Evolutionary conservation across 176 grass and related monocot species (phyloP).

Genomic region (Urochloa ruziziensis): DNA sequence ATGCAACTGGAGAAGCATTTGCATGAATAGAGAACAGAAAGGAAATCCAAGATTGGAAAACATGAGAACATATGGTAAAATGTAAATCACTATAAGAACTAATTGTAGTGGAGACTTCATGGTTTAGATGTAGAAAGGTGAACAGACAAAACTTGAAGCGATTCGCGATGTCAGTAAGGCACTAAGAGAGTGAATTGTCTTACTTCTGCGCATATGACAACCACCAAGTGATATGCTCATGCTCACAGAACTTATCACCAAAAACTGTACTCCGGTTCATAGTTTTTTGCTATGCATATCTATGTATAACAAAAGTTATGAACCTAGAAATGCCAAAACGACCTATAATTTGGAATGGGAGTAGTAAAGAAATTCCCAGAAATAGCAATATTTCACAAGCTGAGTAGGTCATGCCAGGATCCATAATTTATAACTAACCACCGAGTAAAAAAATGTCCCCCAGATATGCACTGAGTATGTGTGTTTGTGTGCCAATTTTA

Average conservation of each 20-base stretch:
- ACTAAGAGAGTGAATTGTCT: background rate
- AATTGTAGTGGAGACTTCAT: constrained; percentile 5
- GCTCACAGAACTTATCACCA: background rate
- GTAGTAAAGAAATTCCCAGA: background rate
- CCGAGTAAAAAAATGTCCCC: background rate
- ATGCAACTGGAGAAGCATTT: constrained; percentile 3
- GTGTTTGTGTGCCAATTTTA: background rate
- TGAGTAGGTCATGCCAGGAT: background rate
- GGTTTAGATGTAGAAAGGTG: background rate
- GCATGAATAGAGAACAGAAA: constrained; percentile 1
- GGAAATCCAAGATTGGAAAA: background rate
- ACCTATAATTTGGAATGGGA: too few relatives aligned
- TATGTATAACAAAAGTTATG: too few relatives aligned
- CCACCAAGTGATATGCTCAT: background rate
- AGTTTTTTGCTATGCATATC: too few relatives aligned
- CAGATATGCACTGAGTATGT: background rate
- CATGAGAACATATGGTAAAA: background rate
- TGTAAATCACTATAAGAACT: constrained; percentile 7
- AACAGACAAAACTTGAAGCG: background rate
- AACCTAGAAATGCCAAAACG: too few relatives aligned
- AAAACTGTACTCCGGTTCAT: too few relatives aligned
- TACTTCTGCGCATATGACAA: background rate
- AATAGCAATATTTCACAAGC: background rate
- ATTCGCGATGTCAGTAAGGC: background rate
- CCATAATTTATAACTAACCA: constrained; percentile 9